Percentiles rank a stretch among this genome's conserved stretches.
Conservation (phyloP, 2,329 filamentous ascomycete genomes). For the Stemphylium vesicarium region DNA sequence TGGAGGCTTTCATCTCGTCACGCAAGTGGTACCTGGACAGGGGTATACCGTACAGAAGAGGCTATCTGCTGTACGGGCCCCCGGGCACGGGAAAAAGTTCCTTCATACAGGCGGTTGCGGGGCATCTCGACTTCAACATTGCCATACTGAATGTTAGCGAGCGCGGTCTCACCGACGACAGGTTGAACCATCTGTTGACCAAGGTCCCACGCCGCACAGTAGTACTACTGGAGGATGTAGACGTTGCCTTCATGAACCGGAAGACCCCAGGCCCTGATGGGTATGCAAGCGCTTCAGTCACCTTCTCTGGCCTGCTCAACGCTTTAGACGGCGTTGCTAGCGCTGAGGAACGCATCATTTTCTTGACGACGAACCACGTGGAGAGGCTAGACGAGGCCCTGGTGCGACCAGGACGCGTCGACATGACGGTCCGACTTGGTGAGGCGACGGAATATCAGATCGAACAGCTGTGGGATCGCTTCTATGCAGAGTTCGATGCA, state of each 20-base stretch:
- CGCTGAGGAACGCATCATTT: constrained; percentile 90
- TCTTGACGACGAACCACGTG: constrained; percentile 93
- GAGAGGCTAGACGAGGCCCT: constrained; percentile 88
- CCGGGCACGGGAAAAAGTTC: constrained; percentile 93
- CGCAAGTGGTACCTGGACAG: constrained; percentile 90
- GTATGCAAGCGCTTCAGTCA: constrained; percentile 86
- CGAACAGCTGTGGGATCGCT: constrained; percentile 87
- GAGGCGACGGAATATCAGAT: constrained; percentile 88
- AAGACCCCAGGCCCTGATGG: constrained; percentile 79
- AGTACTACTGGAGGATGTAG: constrained; percentile 85
- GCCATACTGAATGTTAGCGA: constrained; percentile 92
- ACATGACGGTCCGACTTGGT: constrained; percentile 89
- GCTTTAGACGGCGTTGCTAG: constrained; percentile 85
- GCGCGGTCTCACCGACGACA: constrained; percentile 86
- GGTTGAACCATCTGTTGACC: constrained; percentile 82
- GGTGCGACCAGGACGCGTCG: constrained; percentile 88
- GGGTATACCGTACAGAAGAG: constrained; percentile 90
- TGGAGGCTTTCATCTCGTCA: constrained; percentile 79
- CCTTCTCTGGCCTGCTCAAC: constrained; percentile 84
- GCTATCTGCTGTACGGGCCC: constrained; percentile 87
- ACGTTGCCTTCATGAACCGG: constrained; percentile 87
- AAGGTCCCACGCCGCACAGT: constrained; percentile 84
- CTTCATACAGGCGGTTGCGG: constrained; percentile 93
- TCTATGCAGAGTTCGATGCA: constrained; percentile 82
- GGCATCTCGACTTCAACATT: constrained; percentile 90